Percentiles rank a stretch among this genome's conserved stretches.
phyloP scores from a whole-genome alignment of 2,329 filamentous ascomycete genomes.

The Penicillium psychrosexuale region DNA sequence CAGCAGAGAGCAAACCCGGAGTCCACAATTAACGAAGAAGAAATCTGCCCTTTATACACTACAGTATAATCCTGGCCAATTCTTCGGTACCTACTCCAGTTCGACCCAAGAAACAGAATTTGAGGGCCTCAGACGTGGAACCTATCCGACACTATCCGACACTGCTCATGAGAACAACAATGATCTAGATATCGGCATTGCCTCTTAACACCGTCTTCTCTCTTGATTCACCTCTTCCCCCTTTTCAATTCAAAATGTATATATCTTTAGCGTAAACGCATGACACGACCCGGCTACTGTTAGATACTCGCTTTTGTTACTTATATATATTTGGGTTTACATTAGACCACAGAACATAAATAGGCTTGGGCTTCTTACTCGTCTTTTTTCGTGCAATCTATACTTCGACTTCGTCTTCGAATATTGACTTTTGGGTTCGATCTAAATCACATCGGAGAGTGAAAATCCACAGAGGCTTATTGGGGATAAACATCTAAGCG shows the following conservation, averaged over 20 bases:
- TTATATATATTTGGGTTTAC: not conserved
- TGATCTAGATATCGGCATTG: not conserved
- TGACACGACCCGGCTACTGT: constrained; percentile 10
- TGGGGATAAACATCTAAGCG: not conserved
- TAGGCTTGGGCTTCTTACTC: not conserved
- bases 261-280: constrained; percentile 22
- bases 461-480: too few relatives aligned
- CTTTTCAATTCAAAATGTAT: constrained; percentile 14
- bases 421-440: not conserved
- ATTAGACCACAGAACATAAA: not conserved
- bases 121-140: not conserved
- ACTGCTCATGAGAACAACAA: not conserved
- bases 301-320: not conserved
- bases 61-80: constrained; percentile 5
- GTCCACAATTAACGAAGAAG: not conserved
- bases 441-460: not conserved
- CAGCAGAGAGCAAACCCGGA: not conserved
- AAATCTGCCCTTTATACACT: not conserved
- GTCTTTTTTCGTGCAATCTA: not conserved
- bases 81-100: constrained; percentile 11
- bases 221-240: not conserved
- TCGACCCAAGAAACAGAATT: not conserved
- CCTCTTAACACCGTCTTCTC: not conserved
- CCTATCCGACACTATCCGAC: not conserved
- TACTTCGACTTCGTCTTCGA: not conserved